phyloP scores from a whole-genome alignment of 768 basidiomycete species.

The Amanita brunnescens region DNA sequence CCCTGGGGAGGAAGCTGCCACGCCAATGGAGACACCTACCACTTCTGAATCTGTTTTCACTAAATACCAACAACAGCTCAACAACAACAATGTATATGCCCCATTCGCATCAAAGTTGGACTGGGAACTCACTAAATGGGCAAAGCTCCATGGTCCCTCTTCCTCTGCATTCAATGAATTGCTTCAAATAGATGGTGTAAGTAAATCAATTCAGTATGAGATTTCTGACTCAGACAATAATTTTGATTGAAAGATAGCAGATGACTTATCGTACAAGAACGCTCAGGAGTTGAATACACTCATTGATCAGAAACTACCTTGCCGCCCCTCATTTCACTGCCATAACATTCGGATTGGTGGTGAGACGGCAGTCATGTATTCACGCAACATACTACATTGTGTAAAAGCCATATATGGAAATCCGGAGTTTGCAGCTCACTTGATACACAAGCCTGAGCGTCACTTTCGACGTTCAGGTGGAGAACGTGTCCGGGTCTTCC shows the following conservation, averaged over 20 bases:
- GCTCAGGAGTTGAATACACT: neutral
- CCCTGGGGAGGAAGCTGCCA: neutral
- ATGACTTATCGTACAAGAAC: neutral
- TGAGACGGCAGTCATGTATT: neutral
- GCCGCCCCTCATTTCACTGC: neutral
- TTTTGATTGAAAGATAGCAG: too few species aligned
- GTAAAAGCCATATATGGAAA: neutral
- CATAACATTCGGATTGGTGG: neutral
- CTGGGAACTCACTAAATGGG: neutral
- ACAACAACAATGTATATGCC: neutral
- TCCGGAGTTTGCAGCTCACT: neutral
- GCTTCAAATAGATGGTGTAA: neutral
- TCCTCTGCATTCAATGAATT: neutral
- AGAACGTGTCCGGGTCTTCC: constrained; percentile 8
- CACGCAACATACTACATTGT: neutral
- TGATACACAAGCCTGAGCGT: neutral
- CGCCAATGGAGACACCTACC: neutral
- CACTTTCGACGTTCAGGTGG: neutral
- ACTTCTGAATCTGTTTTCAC: neutral
- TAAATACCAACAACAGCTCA: neutral
- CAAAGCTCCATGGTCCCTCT: neutral
- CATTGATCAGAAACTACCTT: neutral
- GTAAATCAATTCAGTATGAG: neutral
- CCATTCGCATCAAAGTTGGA: neutral
- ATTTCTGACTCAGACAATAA: too few species aligned